Conservation (phyloP, 345 rosid genomes). For the Aquilaria sinensis region DNA sequence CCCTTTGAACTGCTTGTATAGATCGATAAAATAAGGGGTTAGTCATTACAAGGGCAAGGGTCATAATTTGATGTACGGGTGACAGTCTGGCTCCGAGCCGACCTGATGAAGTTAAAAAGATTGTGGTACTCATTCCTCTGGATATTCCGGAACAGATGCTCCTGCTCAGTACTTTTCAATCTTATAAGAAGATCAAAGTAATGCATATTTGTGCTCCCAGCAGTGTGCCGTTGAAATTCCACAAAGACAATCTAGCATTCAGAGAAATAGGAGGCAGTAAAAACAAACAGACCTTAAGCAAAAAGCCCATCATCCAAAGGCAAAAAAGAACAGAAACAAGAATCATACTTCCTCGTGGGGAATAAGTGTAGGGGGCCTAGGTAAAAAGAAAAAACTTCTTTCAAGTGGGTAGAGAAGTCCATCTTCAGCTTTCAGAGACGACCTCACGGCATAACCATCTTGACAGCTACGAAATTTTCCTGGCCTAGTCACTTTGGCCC, state of each 20-base stretch:
- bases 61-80: background rate
- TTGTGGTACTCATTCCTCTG: slow-evolving; percentile 89
- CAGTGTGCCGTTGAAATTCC: slow-evolving; percentile 93
- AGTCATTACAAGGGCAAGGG: background rate
- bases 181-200: slow-evolving; percentile 85
- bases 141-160: slow-evolving; percentile 81
- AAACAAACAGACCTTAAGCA: too few relatives aligned
- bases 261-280: background rate
- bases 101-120: slow-evolving; percentile 82
- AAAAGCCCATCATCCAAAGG: too few relatives aligned
- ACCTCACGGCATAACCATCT: slow-evolving; percentile 94
- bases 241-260: slow-evolving; percentile 63
- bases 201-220: slow-evolving; percentile 94
- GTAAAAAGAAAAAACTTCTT: slow-evolving; percentile 87
- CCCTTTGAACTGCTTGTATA: slow-evolving; percentile 58
- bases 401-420: slow-evolving; percentile 87
- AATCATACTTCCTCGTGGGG: slow-evolving; percentile 81
- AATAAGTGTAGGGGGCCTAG: slow-evolving; percentile 94
- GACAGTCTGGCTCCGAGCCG: slow-evolving; percentile 1
- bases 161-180: slow-evolving; percentile 73
- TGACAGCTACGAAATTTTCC: slow-evolving; percentile 90
- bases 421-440: slow-evolving; percentile 89
- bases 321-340: background rate
- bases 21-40: background rate
- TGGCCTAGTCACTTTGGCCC: slow-evolving; percentile 88